A percentile compares a stretch with the other conserved stretches of the same genome.
These are phyloP conservation scores for Rhexocercosporidium sp. DNA, from an alignment of 2,329 filamentous ascomycete species.

Conservation along the genomic window DNA sequence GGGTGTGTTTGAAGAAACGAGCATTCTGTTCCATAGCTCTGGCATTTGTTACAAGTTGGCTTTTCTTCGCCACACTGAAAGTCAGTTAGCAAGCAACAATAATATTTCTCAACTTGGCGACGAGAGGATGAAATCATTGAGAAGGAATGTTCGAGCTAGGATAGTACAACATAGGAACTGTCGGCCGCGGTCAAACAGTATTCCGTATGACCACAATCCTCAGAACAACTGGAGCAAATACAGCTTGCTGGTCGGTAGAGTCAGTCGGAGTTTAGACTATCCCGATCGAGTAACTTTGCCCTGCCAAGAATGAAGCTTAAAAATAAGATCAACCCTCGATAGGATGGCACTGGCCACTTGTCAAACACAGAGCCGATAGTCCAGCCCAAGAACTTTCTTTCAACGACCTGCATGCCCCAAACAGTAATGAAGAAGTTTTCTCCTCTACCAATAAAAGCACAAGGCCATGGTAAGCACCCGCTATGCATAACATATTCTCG, in stretches of 20 bases:
- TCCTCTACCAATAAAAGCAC: neutral
- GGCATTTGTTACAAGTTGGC: constrained; percentile 38
- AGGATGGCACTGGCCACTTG: constrained; percentile 1
- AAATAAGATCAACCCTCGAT: neutral
- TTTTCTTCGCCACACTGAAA: constrained; percentile 40
- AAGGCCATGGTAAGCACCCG: neutral
- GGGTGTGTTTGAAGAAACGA: constrained; percentile 40
- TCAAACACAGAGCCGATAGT: neutral
- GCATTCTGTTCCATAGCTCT: constrained; percentile 35
- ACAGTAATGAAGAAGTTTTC: neutral
- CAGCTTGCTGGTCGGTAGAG: no score
- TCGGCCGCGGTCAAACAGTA: neutral
- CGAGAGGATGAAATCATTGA: neutral
- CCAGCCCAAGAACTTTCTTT: neutral
- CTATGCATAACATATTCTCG: neutral
- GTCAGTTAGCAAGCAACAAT: neutral
- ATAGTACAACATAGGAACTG: neutral
- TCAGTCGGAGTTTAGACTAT: neutral
- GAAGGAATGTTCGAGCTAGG: neutral
- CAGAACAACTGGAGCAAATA: no score
- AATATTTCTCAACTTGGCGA: neutral
- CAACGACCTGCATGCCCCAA: neutral
- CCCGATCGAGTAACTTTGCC: neutral
- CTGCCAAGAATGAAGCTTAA: neutral
- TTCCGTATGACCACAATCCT: no score